Percentiles rank a stretch among this genome's conserved stretches.
Conservation (phyloP, 176 grass and related monocot genomes). For the Carex myosuroides region DNA sequence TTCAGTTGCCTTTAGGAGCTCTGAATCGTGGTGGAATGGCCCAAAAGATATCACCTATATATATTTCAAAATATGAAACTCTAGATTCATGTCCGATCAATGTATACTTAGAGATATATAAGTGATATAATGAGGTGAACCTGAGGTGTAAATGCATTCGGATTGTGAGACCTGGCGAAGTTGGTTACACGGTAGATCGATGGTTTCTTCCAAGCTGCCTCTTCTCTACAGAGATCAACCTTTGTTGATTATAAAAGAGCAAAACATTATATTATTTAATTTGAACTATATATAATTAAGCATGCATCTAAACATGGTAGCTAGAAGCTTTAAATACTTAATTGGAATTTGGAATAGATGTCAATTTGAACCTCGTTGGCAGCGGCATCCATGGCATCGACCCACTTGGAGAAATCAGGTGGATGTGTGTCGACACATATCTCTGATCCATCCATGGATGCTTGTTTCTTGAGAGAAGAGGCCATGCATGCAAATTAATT, state of each 20-base stretch:
- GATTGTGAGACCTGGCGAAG: neutral
- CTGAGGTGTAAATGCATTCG: neutral
- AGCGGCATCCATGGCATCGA: neutral
- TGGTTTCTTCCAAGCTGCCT: conserved; percentile 3
- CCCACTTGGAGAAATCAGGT: neutral
- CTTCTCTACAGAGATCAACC: neutral
- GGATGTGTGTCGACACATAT: neutral
- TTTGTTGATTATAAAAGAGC: neutral
- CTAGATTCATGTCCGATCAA: neutral
- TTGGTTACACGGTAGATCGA: neutral
- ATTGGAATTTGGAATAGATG: too few relatives aligned
- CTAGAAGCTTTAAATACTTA: too few relatives aligned
- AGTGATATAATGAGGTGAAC: neutral
- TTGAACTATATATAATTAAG: too few relatives aligned
- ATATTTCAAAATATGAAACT: neutral
- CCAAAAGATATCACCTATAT: neutral
- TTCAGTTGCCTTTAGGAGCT: neutral
- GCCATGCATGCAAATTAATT: neutral
- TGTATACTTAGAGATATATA: neutral
- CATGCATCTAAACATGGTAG: too few relatives aligned
- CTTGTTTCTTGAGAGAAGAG: neutral
- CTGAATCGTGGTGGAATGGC: neutral
- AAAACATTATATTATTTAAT: neutral
- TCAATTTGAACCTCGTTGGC: neutral
- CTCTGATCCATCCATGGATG: neutral